phyloP scores from a whole-genome alignment of 441 rosid genomes.

The Gossypium lobatum region DNA sequence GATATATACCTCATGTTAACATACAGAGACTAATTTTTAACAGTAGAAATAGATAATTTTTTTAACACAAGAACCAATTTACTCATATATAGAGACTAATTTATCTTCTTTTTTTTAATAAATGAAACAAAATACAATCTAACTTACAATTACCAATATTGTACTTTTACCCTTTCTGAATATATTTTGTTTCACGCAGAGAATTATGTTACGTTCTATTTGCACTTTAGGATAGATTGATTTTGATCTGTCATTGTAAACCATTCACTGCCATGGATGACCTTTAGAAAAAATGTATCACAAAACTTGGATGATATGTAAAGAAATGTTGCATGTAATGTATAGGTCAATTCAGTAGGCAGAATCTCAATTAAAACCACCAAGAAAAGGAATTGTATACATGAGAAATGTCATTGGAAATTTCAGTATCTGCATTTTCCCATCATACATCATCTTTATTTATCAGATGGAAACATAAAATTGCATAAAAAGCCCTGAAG shows the following conservation, averaged over 20 bases:
- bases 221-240: neutral
- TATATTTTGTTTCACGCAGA: neutral
- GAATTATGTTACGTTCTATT: neutral
- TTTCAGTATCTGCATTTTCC: neutral
- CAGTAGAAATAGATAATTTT: no score
- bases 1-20: no score
- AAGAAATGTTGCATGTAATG: neutral
- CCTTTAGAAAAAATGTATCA: neutral
- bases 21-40: no score
- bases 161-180: neutral
- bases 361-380: neutral
- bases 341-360: neutral
- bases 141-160: neutral
- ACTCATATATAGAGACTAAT: no score
- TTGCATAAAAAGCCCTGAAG: neutral
- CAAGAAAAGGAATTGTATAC: neutral
- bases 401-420: neutral
- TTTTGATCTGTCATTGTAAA: neutral
- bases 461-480: neutral
- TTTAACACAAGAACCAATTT: no score
- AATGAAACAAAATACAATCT: neutral
- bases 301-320: neutral
- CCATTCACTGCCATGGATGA: neutral
- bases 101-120: no score
- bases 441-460: conserved; percentile 16